phyloP scores from a whole-genome alignment of 441 rosid species.

The Populus hybrid region DNA sequence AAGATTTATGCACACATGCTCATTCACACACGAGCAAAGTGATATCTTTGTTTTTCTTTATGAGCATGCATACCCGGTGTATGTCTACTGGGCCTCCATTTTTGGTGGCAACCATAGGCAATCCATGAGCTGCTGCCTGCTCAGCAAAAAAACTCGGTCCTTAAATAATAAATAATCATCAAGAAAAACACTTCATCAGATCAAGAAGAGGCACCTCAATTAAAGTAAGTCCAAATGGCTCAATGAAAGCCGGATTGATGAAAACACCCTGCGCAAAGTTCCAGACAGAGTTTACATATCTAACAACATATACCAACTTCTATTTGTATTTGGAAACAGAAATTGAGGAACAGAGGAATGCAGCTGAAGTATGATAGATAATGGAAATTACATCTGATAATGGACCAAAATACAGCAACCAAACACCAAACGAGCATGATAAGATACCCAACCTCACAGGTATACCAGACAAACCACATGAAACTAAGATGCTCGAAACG shows the following conservation, averaged over 20 bases:
- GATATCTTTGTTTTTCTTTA: neutral
- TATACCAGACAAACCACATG: neutral
- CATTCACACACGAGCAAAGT: neutral
- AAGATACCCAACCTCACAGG: neutral
- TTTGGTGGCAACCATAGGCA: slow-evolving; percentile 88
- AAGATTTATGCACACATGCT: neutral
- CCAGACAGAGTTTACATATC: neutral
- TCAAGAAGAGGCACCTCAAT: slow-evolving; percentile 56
- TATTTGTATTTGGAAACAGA: neutral
- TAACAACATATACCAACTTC: neutral
- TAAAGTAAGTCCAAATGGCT: slow-evolving; percentile 89
- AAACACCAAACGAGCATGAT: neutral
- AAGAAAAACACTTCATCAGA: neutral
- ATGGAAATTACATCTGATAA: neutral
- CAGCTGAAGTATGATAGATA: neutral
- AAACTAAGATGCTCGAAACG: neutral
- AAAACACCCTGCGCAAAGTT: slow-evolving; percentile 68
- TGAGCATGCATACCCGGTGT: slow-evolving; percentile 42
- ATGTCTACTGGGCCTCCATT: slow-evolving; percentile 98
- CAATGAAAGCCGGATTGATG: slow-evolving; percentile 92
- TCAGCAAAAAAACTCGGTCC: slow-evolving; percentile 16
- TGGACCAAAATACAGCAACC: neutral
- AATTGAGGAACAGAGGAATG: neutral
- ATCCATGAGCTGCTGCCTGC: slow-evolving; percentile 93
- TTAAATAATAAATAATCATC: neutral